Evolutionary conservation across 345 rosid genomes (phyloP).

Genomic region (Syzygium jambos): DNA sequence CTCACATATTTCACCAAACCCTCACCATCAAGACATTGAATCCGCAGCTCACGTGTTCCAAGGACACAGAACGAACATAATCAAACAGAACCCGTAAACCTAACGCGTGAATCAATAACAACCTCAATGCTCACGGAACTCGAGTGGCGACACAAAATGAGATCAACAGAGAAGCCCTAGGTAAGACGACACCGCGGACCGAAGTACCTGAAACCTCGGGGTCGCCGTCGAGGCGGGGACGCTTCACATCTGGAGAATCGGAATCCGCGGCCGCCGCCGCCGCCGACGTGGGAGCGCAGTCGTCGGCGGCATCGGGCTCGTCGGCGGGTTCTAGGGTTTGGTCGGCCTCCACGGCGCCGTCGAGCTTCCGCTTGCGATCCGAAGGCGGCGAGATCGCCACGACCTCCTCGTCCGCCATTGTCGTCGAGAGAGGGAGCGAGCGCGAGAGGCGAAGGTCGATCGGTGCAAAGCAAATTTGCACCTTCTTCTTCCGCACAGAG

Average conservation of each 20-base stretch:
- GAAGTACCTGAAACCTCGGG: slow-evolving; percentile 35
- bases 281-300: not conserved
- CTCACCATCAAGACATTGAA: not conserved
- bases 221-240: slow-evolving; percentile 33
- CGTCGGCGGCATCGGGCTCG: slow-evolving; percentile 5
- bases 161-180: not conserved
- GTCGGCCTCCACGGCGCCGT: slow-evolving; percentile 35
- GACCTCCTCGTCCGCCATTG: slow-evolving; percentile 64
- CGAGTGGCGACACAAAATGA: not conserved
- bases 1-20: not conserved
- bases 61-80: not conserved
- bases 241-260: slow-evolving; percentile 40
- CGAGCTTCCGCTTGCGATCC: slow-evolving; percentile 78
- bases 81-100: not conserved
- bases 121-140: not conserved
- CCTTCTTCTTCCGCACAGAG: not conserved
- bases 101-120: not conserved
- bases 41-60: not conserved
- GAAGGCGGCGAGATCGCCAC: slow-evolving; percentile 14
- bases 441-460: not conserved
- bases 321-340: slow-evolving; percentile 1
- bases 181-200: not conserved
- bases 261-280: not conserved
- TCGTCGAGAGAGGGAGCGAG: not conserved
- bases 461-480: not conserved